These are phyloP conservation scores for Nasturtium officinale DNA, from an alignment of 345 rosid species.

Conservation along the genomic window DNA sequence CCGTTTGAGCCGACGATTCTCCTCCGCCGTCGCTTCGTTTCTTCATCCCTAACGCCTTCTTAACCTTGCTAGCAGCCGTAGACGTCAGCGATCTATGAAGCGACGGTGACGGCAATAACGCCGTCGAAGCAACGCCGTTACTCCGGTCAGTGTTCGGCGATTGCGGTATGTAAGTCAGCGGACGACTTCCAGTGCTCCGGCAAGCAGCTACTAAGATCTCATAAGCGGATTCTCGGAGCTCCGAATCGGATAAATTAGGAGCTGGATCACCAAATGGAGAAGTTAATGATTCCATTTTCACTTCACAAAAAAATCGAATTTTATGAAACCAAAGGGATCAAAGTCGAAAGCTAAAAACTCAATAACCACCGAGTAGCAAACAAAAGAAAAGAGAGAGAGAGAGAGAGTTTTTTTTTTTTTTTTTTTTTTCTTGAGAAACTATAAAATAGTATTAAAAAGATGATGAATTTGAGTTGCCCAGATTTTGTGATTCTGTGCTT, in stretches of 20 bases:
- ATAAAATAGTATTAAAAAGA: background rate
- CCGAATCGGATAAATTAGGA: slow-evolving; percentile 59
- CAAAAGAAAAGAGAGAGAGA: background rate
- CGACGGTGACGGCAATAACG: slow-evolving; percentile 42
- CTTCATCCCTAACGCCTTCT: slow-evolving; percentile 91
- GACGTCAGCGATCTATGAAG: slow-evolving; percentile 84
- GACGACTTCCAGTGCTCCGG: slow-evolving; percentile 71
- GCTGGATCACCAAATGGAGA: slow-evolving; percentile 64
- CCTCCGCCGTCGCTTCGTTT: slow-evolving; percentile 41
- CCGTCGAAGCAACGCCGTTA: slow-evolving; percentile 20
- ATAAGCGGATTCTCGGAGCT: slow-evolving; percentile 87
- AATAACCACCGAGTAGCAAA: slow-evolving; percentile 11
- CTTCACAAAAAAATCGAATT: background rate
- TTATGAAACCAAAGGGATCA: background rate
- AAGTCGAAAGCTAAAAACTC: background rate
- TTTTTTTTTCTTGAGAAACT: background rate
- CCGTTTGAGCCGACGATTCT: slow-evolving; percentile 43
- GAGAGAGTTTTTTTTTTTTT: too few species aligned
- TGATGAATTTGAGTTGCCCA: slow-evolving; percentile 2
- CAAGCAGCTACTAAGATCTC: slow-evolving; percentile 84
- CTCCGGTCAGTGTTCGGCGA: slow-evolving; percentile 48
- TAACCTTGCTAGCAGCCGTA: slow-evolving; percentile 86
- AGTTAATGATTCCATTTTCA: slow-evolving; percentile 42
- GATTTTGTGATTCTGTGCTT: slow-evolving; percentile 40
- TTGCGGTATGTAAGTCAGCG: slow-evolving; percentile 66